Evolutionary conservation across 352 stramenopile genomes (phyloP).

Genomic region (Phytopythium aichiense): DNA sequence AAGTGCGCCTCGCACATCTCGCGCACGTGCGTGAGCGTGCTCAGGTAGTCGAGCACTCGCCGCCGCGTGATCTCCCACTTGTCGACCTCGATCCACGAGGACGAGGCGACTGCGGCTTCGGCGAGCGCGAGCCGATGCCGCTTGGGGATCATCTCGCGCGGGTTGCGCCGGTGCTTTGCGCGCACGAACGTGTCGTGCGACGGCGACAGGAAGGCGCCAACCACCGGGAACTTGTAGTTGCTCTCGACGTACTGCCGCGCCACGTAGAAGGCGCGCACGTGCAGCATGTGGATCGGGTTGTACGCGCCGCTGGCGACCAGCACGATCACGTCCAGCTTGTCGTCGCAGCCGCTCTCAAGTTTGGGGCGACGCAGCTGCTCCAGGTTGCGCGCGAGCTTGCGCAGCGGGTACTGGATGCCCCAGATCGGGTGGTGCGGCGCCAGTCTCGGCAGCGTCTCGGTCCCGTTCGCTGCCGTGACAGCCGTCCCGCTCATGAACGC

Average conservation of each 20-base stretch:
- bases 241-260: conserved; percentile 69
- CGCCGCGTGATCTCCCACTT: conserved; percentile 80
- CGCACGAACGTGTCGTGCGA: conserved; percentile 75
- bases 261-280: conserved; percentile 74
- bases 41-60: conserved; percentile 72
- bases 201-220: conserved; percentile 73
- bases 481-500: conserved; percentile 9
- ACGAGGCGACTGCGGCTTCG: conserved; percentile 57
- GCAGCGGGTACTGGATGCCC: conserved; percentile 66
- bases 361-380: conserved; percentile 27
- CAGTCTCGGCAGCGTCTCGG: conserved; percentile 20
- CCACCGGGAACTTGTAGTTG: conserved; percentile 77
- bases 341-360: not conserved
- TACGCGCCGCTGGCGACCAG: conserved; percentile 72
- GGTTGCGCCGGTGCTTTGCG: conserved; percentile 62
- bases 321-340: conserved; percentile 56
- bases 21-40: conserved; percentile 61
- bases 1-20: conserved; percentile 79
- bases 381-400: conserved; percentile 65
- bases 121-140: conserved; percentile 58
- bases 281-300: conserved; percentile 78
- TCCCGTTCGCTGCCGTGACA: not conserved
- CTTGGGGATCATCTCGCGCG: conserved; percentile 77
- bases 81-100: conserved; percentile 81
- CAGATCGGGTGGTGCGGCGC: conserved; percentile 31